Conservation (phyloP, 2,329 filamentous ascomycete genomes). For the Fulvia fulva region DNA sequence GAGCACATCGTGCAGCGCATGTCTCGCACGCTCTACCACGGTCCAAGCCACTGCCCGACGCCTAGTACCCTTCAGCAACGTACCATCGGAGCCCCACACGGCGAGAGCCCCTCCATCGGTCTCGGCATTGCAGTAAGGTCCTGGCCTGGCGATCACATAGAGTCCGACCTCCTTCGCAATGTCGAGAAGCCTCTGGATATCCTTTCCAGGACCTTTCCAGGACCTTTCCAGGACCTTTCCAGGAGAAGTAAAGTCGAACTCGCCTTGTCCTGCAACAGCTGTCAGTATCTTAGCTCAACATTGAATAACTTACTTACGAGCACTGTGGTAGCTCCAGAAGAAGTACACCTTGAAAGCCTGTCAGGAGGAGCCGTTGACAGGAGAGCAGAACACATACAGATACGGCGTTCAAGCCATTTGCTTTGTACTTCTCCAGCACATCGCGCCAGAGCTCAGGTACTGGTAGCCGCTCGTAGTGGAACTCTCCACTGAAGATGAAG, state of each 20-base stretch:
- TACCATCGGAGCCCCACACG: constrained; percentile 60
- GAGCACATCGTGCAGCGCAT: too few relatives aligned
- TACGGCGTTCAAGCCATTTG: constrained; percentile 19
- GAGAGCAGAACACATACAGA: background rate
- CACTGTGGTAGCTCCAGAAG: constrained; percentile 29
- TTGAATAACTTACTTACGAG: constrained; percentile 3
- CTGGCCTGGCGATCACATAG: constrained; percentile 54
- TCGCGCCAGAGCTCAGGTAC: constrained; percentile 50
- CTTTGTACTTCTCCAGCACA: constrained; percentile 50
- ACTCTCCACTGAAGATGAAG: constrained; percentile 52
- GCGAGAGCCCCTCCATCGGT: constrained; percentile 59
- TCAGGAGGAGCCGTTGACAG: background rate
- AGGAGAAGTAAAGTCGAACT: constrained; percentile 48
- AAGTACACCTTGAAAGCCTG: constrained; percentile 20
- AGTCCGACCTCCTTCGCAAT: constrained; percentile 53
- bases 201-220: constrained; percentile 50
- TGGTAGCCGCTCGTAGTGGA: constrained; percentile 52
- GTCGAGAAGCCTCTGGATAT: constrained; percentile 52
- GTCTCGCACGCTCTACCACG: too few relatives aligned
- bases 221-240: too few relatives aligned
- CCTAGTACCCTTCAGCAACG: too few relatives aligned
- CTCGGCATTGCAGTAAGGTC: constrained; percentile 63
- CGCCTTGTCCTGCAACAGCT: constrained; percentile 6
- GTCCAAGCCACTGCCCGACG: too few relatives aligned
- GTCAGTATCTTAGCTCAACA: background rate